These are phyloP conservation scores for Nematodospora valgi DNA, from an alignment of 805 yeast genomes.

Conservation along the genomic window DNA sequence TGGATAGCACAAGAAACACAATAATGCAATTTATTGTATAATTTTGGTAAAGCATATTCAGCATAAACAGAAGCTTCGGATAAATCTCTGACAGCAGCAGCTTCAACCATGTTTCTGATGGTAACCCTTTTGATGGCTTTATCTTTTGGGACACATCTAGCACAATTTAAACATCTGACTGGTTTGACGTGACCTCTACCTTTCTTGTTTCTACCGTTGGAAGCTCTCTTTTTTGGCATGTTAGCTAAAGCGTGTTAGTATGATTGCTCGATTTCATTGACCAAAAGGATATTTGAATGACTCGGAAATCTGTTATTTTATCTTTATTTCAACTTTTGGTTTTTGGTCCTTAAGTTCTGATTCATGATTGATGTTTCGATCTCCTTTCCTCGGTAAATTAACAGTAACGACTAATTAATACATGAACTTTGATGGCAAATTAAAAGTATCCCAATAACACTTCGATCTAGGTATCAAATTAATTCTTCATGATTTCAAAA, in stretches of 20 bases:
- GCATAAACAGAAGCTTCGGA: slow-evolving; percentile 99
- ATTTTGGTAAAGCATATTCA: slow-evolving; percentile 99
- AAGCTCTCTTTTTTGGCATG: slow-evolving; percentile 99
- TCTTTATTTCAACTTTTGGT: too few relatives aligned
- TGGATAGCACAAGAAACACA: slow-evolving; percentile 99
- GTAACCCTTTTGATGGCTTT: slow-evolving; percentile 99
- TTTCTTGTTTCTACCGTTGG: slow-evolving; percentile 99
- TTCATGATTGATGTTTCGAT: too few relatives aligned
- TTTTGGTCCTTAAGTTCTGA: too few relatives aligned
- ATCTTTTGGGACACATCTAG: slow-evolving; percentile 99
- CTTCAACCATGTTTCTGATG: slow-evolving; percentile 99
- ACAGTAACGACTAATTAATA: too few relatives aligned
- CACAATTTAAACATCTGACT: slow-evolving; percentile 99
- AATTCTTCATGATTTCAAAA: too few relatives aligned
- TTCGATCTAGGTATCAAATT: too few relatives aligned
- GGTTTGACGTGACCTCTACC: slow-evolving; percentile 99
- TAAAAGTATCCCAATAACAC: too few relatives aligned
- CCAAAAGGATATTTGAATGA: too few relatives aligned
- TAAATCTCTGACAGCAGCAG: slow-evolving; percentile 99
- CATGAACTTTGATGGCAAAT: too few relatives aligned
- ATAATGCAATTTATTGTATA: slow-evolving; percentile 99
- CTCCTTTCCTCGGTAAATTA: too few relatives aligned
- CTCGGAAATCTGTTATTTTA: too few relatives aligned
- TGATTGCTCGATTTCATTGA: not conserved
- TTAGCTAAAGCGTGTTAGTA: slow-evolving; percentile 25